Base-by-base conservation (phyloP, 2,329 filamentous ascomycete species). In the Paracorniculantispora psalliotae region DNA sequence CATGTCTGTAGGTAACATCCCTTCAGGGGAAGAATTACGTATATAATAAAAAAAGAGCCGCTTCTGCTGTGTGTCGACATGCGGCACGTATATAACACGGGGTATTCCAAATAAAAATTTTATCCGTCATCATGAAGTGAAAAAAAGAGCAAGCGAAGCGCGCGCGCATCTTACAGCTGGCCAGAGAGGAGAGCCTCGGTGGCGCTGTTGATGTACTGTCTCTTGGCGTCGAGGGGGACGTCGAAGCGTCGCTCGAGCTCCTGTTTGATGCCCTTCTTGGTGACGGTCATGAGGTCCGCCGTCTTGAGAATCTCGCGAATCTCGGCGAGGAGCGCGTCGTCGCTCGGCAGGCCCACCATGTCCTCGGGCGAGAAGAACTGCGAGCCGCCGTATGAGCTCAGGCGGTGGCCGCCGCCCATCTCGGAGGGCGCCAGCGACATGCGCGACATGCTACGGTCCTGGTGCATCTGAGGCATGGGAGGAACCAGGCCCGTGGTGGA, bases 231-330 rank as follows among this genome's bases (percentile, higher is more conserved):
- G 61, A 99, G 82, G 61, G 87, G 84, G 63, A 96, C 87, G 62
- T 90, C 90, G 69, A 99, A 99, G 63, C 92, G 84, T 68, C 86
- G 85, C 81, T 99, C 94, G 60, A 99, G 78, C 78, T 99, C 94
- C 66, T 84, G 77, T 82, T 97, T 97, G 75, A 99, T 90, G 67
- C 90, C 91, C 85, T 99, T 99, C 86, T 99, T 99, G 65, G 94
- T 99, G 46, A 99, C 91, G 4, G 85, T 92, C 94, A 99, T 99
- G 69, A 99, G 77, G 75, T 99, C 94, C 2, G 92, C 92, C 13
- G 89, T 96, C 66, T 87, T 84, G 62, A 99, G 79, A 63, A 99
- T 96, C 69, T 97, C 92, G 54, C 94, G 85, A 67, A 99, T 99
- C 80, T 99, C 94, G 0, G 91, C 88, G 63, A 99, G 78, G 52